Evolutionary conservation across 2,329 filamentous ascomycete genomes (phyloP).

Genomic region (Epichloe brachyelytri): DNA sequence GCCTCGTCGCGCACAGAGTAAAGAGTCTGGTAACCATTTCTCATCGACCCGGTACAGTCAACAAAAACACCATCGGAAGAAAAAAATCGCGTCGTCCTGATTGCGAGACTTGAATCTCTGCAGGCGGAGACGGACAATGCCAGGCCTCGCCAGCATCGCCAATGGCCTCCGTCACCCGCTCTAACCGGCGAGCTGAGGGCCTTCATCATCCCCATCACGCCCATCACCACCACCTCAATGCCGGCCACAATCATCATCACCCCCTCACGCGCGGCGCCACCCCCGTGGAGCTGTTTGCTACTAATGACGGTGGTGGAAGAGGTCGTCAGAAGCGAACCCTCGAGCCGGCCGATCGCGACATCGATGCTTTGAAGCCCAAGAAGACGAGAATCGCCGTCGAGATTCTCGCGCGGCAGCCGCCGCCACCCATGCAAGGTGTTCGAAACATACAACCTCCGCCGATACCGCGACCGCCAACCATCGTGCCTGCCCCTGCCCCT

Average conservation of each 20-base stretch:
- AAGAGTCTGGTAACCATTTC: not conserved
- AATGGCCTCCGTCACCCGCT: constrained; percentile 41
- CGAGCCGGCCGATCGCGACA: constrained; percentile 30
- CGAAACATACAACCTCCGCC: constrained; percentile 14
- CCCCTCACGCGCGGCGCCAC: constrained; percentile 13
- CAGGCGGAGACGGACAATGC: constrained; percentile 22
- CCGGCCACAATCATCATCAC: constrained; percentile 11
- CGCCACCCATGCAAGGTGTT: constrained; percentile 16
- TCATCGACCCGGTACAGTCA: not conserved
- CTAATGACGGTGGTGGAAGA: constrained; percentile 20
- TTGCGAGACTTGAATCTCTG: constrained; percentile 5
- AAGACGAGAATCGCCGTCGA: constrained; percentile 40
- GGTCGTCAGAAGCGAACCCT: constrained; percentile 36
- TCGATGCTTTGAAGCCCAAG: constrained; percentile 33
- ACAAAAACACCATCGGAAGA: not conserved
- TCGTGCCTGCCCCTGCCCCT: constrained; percentile 5
- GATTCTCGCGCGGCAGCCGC: constrained; percentile 25
- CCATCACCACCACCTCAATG: constrained; percentile 15
- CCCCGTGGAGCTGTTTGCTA: constrained; percentile 9
- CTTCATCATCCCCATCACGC: constrained; percentile 19
- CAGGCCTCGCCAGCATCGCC: constrained; percentile 21
- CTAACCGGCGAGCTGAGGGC: constrained; percentile 35
- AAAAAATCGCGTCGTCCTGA: constrained; percentile 3
- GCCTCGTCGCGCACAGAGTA: not conserved
- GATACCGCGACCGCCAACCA: constrained; percentile 14